These are phyloP conservation scores for Blumeriella jaapii DNA, from an alignment of 2,329 filamentous ascomycete genomes.

Conservation along the genomic window DNA sequence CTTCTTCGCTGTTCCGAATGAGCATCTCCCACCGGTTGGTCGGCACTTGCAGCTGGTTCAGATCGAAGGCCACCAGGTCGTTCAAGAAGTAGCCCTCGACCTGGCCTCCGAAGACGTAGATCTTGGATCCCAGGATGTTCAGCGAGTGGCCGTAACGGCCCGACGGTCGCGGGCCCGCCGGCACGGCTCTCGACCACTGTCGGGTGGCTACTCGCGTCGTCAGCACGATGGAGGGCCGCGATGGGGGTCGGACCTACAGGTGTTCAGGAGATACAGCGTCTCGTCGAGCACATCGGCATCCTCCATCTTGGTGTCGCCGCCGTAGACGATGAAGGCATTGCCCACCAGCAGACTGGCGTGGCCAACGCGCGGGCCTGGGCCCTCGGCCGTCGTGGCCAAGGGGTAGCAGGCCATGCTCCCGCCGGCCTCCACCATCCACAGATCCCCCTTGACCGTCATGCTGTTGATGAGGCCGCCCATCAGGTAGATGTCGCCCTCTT, in stretches of 20 bases:
- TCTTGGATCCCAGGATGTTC: slow-evolving; percentile 93
- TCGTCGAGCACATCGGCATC: slow-evolving; percentile 87
- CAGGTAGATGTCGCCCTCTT: slow-evolving; percentile 93
- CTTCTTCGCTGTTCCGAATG: slow-evolving; percentile 60
- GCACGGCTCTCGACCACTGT: slow-evolving; percentile 92
- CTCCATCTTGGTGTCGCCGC: slow-evolving; percentile 94
- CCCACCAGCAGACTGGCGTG: slow-evolving; percentile 90
- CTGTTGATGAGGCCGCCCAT: slow-evolving; percentile 96
- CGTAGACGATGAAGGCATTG: slow-evolving; percentile 98
- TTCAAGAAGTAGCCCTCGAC: slow-evolving; percentile 98
- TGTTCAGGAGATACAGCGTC: slow-evolving; percentile 92
- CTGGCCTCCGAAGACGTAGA: slow-evolving; percentile 95
- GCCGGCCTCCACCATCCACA: slow-evolving; percentile 95
- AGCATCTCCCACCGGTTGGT: slow-evolving; percentile 91
- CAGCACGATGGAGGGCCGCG: slow-evolving; percentile 1
- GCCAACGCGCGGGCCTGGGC: slow-evolving; percentile 86
- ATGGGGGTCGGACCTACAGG: slow-evolving; percentile 54
- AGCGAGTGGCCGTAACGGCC: slow-evolving; percentile 93
- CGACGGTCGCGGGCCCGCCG: slow-evolving; percentile 72
- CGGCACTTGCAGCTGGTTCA: slow-evolving; percentile 86
- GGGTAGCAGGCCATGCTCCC: slow-evolving; percentile 84
- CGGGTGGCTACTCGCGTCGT: slow-evolving; percentile 59
- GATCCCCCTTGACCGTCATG: slow-evolving; percentile 87
- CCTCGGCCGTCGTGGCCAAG: slow-evolving; percentile 82
- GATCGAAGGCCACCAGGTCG: slow-evolving; percentile 85